Evolutionary conservation across 441 rosid genomes (phyloP).

Genomic region (Aquilaria agallochum): DNA sequence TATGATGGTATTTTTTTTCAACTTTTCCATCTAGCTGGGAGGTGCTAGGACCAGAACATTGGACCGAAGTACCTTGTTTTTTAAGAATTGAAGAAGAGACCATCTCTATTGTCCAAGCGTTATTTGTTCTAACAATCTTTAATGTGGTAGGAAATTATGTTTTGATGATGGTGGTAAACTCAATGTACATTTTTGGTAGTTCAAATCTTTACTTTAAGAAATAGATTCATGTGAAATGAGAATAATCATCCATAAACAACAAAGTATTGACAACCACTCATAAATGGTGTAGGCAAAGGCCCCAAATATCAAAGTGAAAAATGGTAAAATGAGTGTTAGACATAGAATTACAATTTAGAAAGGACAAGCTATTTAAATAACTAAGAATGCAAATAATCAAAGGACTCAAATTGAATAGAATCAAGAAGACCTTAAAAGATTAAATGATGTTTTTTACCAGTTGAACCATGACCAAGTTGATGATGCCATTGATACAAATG

Average conservation of each 20-base stretch:
- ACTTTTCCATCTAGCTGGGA: background rate
- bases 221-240: background rate
- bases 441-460: background rate
- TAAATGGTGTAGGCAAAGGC: background rate
- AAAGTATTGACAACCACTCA: constrained; percentile 3
- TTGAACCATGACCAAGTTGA: constrained; percentile 6
- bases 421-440: background rate
- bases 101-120: background rate
- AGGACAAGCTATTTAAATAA: constrained; percentile 6
- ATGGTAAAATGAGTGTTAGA: background rate
- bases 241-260: constrained; percentile 5
- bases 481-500: background rate
- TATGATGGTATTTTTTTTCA: background rate
- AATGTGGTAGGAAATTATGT: no score
- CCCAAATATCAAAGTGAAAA: constrained; percentile 9
- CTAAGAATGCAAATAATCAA: background rate
- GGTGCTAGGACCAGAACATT: background rate
- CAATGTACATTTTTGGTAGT: no score
- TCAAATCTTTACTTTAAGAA: no score
- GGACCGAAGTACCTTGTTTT: background rate
- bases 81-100: background rate
- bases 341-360: background rate
- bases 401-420: no score
- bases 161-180: no score
- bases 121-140: background rate